phyloP scores from a whole-genome alignment of 306 rosid genomes.

The Mimosa pudica region DNA sequence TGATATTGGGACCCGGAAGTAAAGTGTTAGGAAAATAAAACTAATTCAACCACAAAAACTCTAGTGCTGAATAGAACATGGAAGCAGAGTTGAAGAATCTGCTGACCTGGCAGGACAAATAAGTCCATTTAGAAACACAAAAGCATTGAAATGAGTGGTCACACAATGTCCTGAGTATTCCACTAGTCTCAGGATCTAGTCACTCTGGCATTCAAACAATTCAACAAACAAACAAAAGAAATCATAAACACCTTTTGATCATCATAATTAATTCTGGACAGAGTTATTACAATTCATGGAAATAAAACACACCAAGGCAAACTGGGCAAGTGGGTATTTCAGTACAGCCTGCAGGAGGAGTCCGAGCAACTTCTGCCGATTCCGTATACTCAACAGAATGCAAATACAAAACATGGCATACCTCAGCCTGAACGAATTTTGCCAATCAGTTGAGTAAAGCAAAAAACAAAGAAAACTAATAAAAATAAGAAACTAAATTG shows the following conservation, averaged over 20 bases:
- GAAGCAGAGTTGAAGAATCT: slow-evolving; percentile 33
- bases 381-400: slow-evolving; percentile 81
- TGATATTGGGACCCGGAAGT: too few species aligned
- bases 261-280: slow-evolving; percentile 3
- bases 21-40: neutral
- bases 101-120: slow-evolving; percentile 86
- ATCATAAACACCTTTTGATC: slow-evolving; percentile 14
- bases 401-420: slow-evolving; percentile 80
- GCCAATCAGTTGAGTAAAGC: slow-evolving; percentile 12
- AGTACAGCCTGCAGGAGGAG: slow-evolving; percentile 70
- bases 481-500: too few species aligned
- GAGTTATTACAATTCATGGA: slow-evolving; percentile 3
- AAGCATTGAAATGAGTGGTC: slow-evolving; percentile 93
- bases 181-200: slow-evolving; percentile 80
- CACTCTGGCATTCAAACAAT: slow-evolving; percentile 64
- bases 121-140: slow-evolving; percentile 92
- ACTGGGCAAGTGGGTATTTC: slow-evolving; percentile 95
- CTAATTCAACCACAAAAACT: slow-evolving; percentile 26
- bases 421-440: slow-evolving; percentile 91
- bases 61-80: too few species aligned
- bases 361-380: slow-evolving; percentile 69
- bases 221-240: slow-evolving; percentile 24
- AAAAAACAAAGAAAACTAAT: neutral
- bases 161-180: slow-evolving; percentile 77
- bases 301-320: slow-evolving; percentile 79